Conservation (phyloP, 129 eudicot genomes). For the Logfia minima region DNA sequence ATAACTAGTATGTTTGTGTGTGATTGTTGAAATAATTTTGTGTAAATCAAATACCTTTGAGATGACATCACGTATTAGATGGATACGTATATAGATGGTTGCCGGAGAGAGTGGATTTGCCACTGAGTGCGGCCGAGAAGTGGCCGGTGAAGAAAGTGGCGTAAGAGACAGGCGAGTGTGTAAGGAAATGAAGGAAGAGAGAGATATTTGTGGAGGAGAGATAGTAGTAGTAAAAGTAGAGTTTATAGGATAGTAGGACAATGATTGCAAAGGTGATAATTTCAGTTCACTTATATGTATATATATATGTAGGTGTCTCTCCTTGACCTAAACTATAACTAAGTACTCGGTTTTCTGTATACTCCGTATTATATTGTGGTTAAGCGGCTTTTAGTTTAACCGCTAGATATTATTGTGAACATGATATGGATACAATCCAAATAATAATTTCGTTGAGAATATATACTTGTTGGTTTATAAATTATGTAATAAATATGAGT, state of each 20-base stretch:
- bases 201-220: conserved; percentile 38
- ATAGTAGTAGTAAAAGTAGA: neutral
- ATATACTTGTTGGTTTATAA: too few species aligned
- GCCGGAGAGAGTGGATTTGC: conserved; percentile 40
- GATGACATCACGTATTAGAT: conserved; percentile 23
- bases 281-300: conserved; percentile 32
- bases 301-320: conserved; percentile 26
- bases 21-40: neutral
- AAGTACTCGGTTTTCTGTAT: neutral
- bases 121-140: conserved; percentile 37
- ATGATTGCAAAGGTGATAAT: conserved; percentile 40
- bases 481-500: too few species aligned
- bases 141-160: conserved; percentile 34
- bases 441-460: too few species aligned
- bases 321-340: conserved; percentile 28
- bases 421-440: neutral
- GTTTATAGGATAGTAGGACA: conserved; percentile 11
- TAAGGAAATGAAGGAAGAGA: conserved; percentile 13
- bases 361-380: neutral
- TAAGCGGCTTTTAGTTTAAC: conserved; percentile 16
- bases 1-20: neutral
- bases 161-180: conserved; percentile 45
- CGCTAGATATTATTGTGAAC: neutral
- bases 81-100: neutral
- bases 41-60: conserved; percentile 20